Conservation (phyloP, 805 yeast species). For the Ogataea thermomethanolica region DNA sequence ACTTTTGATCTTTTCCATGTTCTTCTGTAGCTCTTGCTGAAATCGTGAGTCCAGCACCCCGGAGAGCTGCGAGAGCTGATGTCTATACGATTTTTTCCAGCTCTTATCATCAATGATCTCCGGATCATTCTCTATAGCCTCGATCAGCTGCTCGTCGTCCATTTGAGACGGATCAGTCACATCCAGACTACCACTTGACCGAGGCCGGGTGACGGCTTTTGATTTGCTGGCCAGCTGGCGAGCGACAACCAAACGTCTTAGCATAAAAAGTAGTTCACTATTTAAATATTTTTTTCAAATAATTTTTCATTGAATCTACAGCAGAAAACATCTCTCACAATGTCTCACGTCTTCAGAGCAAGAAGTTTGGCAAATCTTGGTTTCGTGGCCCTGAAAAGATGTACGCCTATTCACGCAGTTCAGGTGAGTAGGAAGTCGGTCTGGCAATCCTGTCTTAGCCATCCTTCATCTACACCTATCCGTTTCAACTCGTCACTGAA, state of each 20-base stretch:
- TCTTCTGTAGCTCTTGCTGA: conserved; percentile 20
- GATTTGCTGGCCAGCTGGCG: conserved; percentile 3
- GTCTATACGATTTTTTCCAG: conserved; percentile 21
- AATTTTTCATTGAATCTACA: background rate
- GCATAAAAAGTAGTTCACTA: conserved; percentile 1
- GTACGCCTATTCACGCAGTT: no score
- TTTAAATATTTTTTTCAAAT: background rate
- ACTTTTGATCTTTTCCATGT: conserved; percentile 24
- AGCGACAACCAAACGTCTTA: conserved; percentile 3
- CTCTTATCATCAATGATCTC: conserved; percentile 4
- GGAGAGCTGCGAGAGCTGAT: conserved; percentile 19
- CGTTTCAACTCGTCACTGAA: conserved; percentile 34
- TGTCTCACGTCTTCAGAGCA: no score
- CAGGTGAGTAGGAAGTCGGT: no score
- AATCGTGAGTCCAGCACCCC: conserved; percentile 18
- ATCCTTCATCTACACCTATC: background rate
- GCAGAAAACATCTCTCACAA: background rate
- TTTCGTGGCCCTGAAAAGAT: no score
- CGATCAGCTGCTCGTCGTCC: conserved; percentile 7
- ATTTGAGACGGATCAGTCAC: background rate
- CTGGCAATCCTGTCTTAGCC: no score
- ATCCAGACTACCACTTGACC: no score
- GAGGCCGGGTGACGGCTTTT: background rate
- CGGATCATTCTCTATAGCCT: conserved; percentile 8
- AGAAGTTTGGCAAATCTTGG: no score